phyloP scores from a whole-genome alignment of 768 basidiomycete genomes.

The Tubosaeta sp. region DNA sequence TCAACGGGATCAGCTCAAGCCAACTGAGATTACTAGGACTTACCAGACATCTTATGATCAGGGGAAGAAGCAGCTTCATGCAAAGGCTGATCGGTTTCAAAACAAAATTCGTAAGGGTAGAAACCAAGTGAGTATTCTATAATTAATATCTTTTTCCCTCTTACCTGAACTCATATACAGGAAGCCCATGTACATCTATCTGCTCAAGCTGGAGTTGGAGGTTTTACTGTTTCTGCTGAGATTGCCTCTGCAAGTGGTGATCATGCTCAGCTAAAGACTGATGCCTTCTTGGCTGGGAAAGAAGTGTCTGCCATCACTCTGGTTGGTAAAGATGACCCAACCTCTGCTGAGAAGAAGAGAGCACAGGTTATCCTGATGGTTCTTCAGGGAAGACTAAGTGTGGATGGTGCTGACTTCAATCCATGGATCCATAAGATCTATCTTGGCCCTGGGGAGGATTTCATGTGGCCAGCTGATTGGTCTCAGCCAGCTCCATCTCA shows the following conservation, averaged over 20 bases:
- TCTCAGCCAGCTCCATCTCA: constrained; percentile 15
- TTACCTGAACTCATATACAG: constrained; percentile 8
- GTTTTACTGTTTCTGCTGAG: constrained; percentile 21
- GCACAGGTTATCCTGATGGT: constrained; percentile 26
- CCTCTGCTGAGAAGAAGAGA: constrained; percentile 51
- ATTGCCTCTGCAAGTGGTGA: constrained; percentile 13
- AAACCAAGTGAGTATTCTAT: constrained; percentile 34
- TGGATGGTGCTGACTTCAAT: constrained; percentile 27
- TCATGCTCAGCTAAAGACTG: constrained; percentile 19
- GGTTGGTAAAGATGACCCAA: constrained; percentile 53
- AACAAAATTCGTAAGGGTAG: constrained; percentile 28
- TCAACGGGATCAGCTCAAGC: constrained; percentile 26
- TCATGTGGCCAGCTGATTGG: constrained; percentile 37
- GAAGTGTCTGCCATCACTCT: constrained; percentile 38
- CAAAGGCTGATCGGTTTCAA: constrained; percentile 27
- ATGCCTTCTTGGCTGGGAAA: constrained; percentile 29
- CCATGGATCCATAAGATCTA: constrained; percentile 39
- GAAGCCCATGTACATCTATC: constrained; percentile 21
- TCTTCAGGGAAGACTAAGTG: constrained; percentile 31
- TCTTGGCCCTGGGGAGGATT: constrained; percentile 22
- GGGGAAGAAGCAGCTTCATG: constrained; percentile 13
- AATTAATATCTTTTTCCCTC: neutral
- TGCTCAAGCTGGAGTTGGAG: constrained; percentile 13
- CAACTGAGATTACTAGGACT: constrained; percentile 19
- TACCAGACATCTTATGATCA: constrained; percentile 15